Percentiles rank a stretch among this genome's conserved stretches.
phyloP scores from a whole-genome alignment of 2,329 filamentous ascomycete genomes.

The Curvularia hawaiiensis region DNA sequence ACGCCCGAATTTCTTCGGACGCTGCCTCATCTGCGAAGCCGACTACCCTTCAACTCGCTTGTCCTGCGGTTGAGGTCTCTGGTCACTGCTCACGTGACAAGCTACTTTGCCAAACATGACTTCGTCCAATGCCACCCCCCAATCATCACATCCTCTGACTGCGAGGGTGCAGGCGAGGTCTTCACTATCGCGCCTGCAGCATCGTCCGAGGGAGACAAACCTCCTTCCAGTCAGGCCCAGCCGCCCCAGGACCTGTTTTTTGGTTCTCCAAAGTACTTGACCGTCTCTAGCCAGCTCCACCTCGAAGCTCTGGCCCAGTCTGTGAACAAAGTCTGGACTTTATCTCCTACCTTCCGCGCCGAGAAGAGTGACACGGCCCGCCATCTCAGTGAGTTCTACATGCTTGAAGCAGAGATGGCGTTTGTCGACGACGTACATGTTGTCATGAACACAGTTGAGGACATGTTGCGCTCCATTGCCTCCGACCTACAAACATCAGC shows the following conservation, averaged over 20 bases:
- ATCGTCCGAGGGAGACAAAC: conserved; percentile 23
- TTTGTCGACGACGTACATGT: conserved; percentile 73
- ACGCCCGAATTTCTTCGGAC: conserved; percentile 86
- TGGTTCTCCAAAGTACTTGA: conserved; percentile 86
- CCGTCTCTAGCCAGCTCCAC: conserved; percentile 93
- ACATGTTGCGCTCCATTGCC: conserved; percentile 69
- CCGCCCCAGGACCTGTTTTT: conserved; percentile 67
- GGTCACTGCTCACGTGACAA: conserved; percentile 71
- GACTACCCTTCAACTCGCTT: conserved; percentile 79
- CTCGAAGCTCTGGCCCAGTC: conserved; percentile 90
- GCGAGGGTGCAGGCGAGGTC: conserved; percentile 93
- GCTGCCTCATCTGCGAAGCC: conserved; percentile 83
- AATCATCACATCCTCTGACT: conserved; percentile 95
- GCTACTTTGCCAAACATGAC: conserved; percentile 72
- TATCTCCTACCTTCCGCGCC: conserved; percentile 92
- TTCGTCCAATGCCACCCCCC: conserved; percentile 90
- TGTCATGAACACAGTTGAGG: conserved; percentile 81
- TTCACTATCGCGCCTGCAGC: conserved; percentile 66
- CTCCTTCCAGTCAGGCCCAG: conserved; percentile 31
- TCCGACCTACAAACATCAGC: conserved; percentile 55
- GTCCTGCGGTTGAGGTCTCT: conserved; percentile 84
- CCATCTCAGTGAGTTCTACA: conserved; percentile 97
- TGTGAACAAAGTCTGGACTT: conserved; percentile 87
- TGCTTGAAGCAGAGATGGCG: conserved; percentile 91
- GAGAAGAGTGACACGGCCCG: conserved; percentile 84